Percentiles rank a stretch among this genome's conserved stretches.
Conservation (phyloP, 805 yeast genomes). For the Debaryomyces maramus region DNA sequence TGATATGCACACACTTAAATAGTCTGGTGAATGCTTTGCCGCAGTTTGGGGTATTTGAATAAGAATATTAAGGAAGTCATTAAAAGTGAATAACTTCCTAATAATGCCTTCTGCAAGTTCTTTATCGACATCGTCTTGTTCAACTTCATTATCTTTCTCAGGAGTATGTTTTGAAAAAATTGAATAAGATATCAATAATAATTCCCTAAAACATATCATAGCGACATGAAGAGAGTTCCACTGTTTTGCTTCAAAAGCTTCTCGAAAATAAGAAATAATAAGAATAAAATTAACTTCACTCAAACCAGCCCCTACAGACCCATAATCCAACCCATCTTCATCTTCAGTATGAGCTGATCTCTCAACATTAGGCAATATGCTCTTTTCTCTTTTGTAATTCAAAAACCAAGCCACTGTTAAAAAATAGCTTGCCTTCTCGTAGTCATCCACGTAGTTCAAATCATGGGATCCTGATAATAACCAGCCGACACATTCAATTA, state of each 20-base stretch:
- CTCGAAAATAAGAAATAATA: constrained; percentile 47
- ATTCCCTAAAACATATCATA: constrained; percentile 63
- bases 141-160: constrained; percentile 28
- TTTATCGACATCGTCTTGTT: constrained; percentile 37
- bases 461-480: constrained; percentile 31
- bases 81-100: constrained; percentile 69
- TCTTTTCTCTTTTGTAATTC: constrained; percentile 53
- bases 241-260: constrained; percentile 41
- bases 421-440: constrained; percentile 49
- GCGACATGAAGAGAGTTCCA: constrained; percentile 70
- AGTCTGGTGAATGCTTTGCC: constrained; percentile 59
- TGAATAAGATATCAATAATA: constrained; percentile 50
- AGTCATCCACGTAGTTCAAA: constrained; percentile 30
- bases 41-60: constrained; percentile 64
- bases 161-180: constrained; percentile 31
- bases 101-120: constrained; percentile 57
- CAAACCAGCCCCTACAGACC: constrained; percentile 54
- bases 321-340: constrained; percentile 35
- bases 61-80: constrained; percentile 55
- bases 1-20: constrained; percentile 60
- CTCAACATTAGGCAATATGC: constrained; percentile 6
- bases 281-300: constrained; percentile 61
- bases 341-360: constrained; percentile 12
- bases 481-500: constrained; percentile 54
- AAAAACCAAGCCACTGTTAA: constrained; percentile 74